These are phyloP conservation scores for Crotalaria pallida DNA, from an alignment of 306 rosid species.

Conservation along the genomic window DNA sequence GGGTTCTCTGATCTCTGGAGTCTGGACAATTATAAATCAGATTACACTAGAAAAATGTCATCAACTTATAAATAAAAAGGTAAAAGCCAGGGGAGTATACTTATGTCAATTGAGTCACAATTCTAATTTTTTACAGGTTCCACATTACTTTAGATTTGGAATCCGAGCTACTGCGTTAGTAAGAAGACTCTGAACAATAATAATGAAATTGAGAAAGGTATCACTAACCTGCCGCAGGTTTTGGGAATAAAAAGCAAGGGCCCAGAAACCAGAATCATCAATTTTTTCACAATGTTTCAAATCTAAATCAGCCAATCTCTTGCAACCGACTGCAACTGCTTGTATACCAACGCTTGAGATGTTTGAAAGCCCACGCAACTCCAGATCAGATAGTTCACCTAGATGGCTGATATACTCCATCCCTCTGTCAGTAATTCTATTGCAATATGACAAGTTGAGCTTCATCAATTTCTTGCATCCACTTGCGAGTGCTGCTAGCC, in stretches of 20 bases:
- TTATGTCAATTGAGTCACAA: not conserved
- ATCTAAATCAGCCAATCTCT: slow-evolving; percentile 55
- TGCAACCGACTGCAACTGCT: slow-evolving; percentile 46
- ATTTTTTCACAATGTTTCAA: slow-evolving; percentile 51
- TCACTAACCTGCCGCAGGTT: slow-evolving; percentile 52
- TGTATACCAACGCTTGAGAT: slow-evolving; percentile 47
- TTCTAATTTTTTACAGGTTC: not conserved
- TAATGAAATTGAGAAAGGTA: not conserved
- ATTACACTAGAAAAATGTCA: not conserved
- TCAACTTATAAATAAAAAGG: not conserved
- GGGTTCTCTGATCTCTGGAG: not conserved
- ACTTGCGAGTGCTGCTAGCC: slow-evolving; percentile 42
- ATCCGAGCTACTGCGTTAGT: not conserved
- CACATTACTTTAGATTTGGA: not conserved
- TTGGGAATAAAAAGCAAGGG: slow-evolving; percentile 45
- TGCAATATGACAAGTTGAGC: slow-evolving; percentile 66
- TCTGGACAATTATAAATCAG: not conserved
- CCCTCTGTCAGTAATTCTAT: slow-evolving; percentile 48
- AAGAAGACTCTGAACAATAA: not conserved
- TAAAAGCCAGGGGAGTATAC: slow-evolving; percentile 9
- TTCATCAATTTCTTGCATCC: slow-evolving; percentile 51
- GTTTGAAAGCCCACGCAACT: slow-evolving; percentile 51
- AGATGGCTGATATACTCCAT: slow-evolving; percentile 38
- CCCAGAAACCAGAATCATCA: slow-evolving; percentile 59
- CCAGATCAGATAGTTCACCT: slow-evolving; percentile 43